Percentiles rank a stretch among this genome's conserved stretches.
Conservation (phyloP, 2,329 filamentous ascomycete species). For the Exophiala xenobiotica region DNA sequence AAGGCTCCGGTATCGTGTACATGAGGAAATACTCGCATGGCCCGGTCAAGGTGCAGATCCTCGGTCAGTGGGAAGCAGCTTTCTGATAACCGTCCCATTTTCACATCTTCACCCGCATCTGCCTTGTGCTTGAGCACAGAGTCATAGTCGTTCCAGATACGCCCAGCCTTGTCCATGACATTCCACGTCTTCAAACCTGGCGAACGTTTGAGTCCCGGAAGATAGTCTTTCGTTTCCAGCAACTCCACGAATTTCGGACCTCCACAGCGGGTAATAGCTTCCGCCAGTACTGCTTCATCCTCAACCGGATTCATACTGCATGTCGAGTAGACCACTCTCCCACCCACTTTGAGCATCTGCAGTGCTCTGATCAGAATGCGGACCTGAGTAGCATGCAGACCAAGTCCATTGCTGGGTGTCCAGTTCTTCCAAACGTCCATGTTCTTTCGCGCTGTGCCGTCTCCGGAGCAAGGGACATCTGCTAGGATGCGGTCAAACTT, state of each 20-base stretch:
- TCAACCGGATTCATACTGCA: constrained; percentile 99
- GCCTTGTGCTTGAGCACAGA: constrained; percentile 69
- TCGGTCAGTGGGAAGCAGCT: constrained; percentile 77
- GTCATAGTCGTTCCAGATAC: constrained; percentile 77
- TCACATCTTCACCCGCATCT: constrained; percentile 55
- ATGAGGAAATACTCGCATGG: constrained; percentile 92
- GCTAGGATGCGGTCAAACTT: constrained; percentile 97
- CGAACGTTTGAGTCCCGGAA: constrained; percentile 73
- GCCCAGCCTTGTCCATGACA: constrained; percentile 82
- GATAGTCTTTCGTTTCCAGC: constrained; percentile 74
- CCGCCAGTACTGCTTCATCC: constrained; percentile 87
- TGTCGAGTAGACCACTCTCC: constrained; percentile 93
- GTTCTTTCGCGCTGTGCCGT: constrained; percentile 93
- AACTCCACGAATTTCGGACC: constrained; percentile 78
- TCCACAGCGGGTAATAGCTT: constrained; percentile 86
- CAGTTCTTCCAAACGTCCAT: constrained; percentile 92
- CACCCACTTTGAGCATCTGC: constrained; percentile 93
- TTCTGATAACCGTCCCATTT: constrained; percentile 69
- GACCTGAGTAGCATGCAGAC: constrained; percentile 81
- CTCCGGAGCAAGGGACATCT: constrained; percentile 94
- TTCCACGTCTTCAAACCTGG: constrained; percentile 80
- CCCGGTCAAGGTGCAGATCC: constrained; percentile 77
- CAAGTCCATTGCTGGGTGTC: constrained; percentile 82
- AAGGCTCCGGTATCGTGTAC: constrained; percentile 95
- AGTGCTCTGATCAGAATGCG: constrained; percentile 87